phyloP scores from a whole-genome alignment of 176 grass and related monocot species.

The Eremochloa ophiuroides region DNA sequence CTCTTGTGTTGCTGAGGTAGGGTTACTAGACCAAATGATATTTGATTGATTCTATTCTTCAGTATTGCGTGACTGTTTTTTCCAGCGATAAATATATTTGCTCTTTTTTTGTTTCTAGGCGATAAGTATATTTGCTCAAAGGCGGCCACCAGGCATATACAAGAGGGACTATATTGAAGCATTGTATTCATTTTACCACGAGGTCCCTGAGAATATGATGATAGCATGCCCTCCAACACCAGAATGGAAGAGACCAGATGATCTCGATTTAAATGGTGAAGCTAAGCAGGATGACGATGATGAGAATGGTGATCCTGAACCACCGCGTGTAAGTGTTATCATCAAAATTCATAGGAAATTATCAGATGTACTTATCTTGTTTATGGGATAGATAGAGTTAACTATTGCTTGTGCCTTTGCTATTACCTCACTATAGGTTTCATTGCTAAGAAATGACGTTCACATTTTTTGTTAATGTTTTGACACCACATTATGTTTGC shows the following conservation, averaged over 20 bases:
- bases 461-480: slow-evolving; percentile 7
- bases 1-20: slow-evolving; percentile 69
- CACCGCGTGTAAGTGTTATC: slow-evolving; percentile 47
- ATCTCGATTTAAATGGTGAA: slow-evolving; percentile 97
- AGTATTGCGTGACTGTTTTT: slow-evolving; percentile 22
- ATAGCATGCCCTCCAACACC: slow-evolving; percentile 79
- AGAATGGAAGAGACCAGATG: slow-evolving; percentile 85
- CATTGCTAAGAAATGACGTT: background rate
- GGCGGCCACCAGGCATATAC: slow-evolving; percentile 94
- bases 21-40: slow-evolving; percentile 7
- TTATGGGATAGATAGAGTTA: background rate
- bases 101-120: slow-evolving; percentile 48
- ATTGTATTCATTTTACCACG: slow-evolving; percentile 92
- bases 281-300: slow-evolving; percentile 88
- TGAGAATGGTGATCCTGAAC: slow-evolving; percentile 50
- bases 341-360: background rate
- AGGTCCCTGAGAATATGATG: slow-evolving; percentile 70
- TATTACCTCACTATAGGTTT: background rate
- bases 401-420: background rate
- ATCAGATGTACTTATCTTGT: background rate
- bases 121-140: slow-evolving; percentile 60
- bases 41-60: slow-evolving; percentile 2
- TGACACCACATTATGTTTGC: slow-evolving; percentile 24
- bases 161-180: slow-evolving; percentile 95
- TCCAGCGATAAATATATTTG: slow-evolving; percentile 53